Percentiles rank a stretch among this genome's conserved stretches.
Conservation (phyloP, 106 monocot species). For the Narthecium ossifragum region DNA sequence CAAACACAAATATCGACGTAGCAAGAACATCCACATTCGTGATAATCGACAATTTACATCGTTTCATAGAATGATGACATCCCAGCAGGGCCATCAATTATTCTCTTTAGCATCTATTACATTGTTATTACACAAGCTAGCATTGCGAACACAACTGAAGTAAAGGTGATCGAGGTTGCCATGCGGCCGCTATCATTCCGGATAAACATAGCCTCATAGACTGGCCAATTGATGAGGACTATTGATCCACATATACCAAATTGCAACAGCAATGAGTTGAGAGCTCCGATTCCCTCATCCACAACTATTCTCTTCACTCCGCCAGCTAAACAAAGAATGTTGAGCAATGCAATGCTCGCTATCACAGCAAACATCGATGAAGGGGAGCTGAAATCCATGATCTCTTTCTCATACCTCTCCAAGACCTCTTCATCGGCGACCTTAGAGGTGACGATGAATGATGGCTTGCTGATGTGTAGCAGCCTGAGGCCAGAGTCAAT, state of each 20-base stretch:
- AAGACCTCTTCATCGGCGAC: conserved; percentile 35
- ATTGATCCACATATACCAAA: conserved; percentile 32
- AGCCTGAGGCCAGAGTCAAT: conserved; percentile 38
- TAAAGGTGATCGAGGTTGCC: conserved; percentile 23
- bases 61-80: too few relatives aligned
- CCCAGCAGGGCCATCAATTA: too few relatives aligned
- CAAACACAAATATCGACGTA: too few relatives aligned
- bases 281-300: not conserved
- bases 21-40: too few relatives aligned
- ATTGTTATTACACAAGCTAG: conserved; percentile 7
- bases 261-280: conserved; percentile 30
- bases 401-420: conserved; percentile 48
- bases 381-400: conserved; percentile 56
- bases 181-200: conserved; percentile 55
- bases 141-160: conserved; percentile 25
- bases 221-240: conserved; percentile 38
- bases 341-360: conserved; percentile 33
- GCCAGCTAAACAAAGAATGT: conserved; percentile 30
- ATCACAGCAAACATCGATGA: conserved; percentile 38
- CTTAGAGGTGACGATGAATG: conserved; percentile 51
- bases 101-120: too few relatives aligned
- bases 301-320: conserved; percentile 24
- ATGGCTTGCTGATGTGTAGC: conserved; percentile 19
- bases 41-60: too few relatives aligned
- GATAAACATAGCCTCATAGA: conserved; percentile 51